Conservation (phyloP, 2,329 filamentous ascomycete species). For the Alternaria tenuissima region DNA sequence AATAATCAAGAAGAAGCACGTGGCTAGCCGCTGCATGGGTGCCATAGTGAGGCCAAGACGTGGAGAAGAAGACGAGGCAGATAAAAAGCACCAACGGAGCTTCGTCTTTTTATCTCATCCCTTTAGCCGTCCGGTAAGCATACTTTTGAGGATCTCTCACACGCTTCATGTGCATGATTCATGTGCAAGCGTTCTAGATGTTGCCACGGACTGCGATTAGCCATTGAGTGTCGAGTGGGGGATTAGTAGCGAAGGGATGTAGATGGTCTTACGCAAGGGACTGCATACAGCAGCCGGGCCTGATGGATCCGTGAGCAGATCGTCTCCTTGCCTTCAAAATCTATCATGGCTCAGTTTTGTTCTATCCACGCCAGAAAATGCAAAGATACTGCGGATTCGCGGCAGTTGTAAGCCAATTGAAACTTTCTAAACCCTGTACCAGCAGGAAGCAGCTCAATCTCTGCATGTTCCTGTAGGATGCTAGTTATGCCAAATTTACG, state of each 20-base stretch:
- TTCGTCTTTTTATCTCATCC: not conserved
- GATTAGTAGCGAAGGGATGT: not conserved
- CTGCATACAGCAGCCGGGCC: not conserved
- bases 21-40: not conserved
- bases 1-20: not conserved
- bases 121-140: not conserved
- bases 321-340: too few species aligned
- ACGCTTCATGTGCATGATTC: not conserved
- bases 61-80: not conserved
- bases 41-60: slow-evolving; percentile 3
- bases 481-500: not conserved
- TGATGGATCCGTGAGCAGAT: not conserved
- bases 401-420: not conserved
- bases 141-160: not conserved
- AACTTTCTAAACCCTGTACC: not conserved
- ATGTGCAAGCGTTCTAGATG: not conserved
- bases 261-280: slow-evolving; percentile 1
- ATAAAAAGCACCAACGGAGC: not conserved
- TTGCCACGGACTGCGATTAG: not conserved
- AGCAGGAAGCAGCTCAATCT: not conserved
- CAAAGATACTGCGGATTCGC: not conserved
- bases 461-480: not conserved
- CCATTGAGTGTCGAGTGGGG: not conserved
- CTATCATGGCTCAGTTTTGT: not conserved
- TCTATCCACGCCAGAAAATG: not conserved